Evolutionary conservation across 768 basidiomycete genomes (phyloP), one percentile per base, ranked within the genome.

Genomic region (Tricholoma matsutake): DNA sequence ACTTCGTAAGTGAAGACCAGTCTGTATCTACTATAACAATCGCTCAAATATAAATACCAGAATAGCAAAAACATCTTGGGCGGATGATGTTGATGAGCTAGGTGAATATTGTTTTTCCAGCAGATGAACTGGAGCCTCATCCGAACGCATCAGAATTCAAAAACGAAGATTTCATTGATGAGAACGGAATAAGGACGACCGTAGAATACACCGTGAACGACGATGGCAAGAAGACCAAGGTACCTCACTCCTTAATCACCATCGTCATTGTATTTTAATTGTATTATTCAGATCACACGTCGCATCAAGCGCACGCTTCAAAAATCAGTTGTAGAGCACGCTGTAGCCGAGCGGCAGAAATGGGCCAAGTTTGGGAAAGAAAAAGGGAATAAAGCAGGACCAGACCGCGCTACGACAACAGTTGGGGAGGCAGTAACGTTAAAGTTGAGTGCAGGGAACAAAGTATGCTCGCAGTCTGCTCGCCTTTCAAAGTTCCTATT

Each of bases 331-430:
- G 97, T 98, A n/a, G 92, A 95, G 62, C 96, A 96, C 71, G 81
- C 84, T 22, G 94, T 98, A 10, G 97, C 97, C 0, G 94, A 96
- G 72, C 86, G 96, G 54, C 91, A 96, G 74, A 87, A 86, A 65
- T 97, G 94, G 94, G 69, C 86, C 20, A 98, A 96, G 73, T 99
- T 99, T 69, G 97, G 97, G 3, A 81, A 84, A 63, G 97, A 98
- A 76, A 88, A 84, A 73, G 92, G 93, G 22, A 94, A 86, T 70
- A 85, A 89, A 39, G 77, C 90, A 13, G 96, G 96, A 4, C 96
- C 95, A 3, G 94, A 97, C 76, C 82, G 90, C 37, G 92, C 94
- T 11, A 99, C 97, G 2, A 95, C 95, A 0, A 96, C 94, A 1
- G 91, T 98, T 32, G 96, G 89, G 75, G 78, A 79, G 79, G 79